Percentiles rank a stretch among this genome's conserved stretches.
phyloP scores from a whole-genome alignment of 2,329 filamentous ascomycete genomes.

The Alternaria metachromatica region DNA sequence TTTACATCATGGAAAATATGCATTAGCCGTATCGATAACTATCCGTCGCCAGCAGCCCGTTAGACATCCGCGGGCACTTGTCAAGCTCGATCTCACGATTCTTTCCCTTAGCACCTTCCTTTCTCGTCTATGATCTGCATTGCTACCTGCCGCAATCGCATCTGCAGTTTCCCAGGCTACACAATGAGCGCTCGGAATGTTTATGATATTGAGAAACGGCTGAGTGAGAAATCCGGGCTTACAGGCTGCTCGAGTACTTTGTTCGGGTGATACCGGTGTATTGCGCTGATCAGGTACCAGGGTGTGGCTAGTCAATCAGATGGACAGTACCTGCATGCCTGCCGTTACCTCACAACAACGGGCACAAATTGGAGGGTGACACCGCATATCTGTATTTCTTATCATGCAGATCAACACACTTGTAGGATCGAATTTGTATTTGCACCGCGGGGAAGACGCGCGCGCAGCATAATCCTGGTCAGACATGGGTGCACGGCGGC shows the following conservation, averaged over 20 bases:
- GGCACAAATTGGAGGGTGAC: background rate
- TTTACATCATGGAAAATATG: constrained; percentile 28
- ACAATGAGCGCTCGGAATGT: background rate
- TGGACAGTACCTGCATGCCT: constrained; percentile 2
- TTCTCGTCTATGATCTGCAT: constrained; percentile 11
- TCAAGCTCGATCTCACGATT: constrained; percentile 2
- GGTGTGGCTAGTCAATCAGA: background rate
- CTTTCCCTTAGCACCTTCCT: constrained; percentile 26
- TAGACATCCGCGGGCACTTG: constrained; percentile 16
- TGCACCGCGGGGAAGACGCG: constrained; percentile 14
- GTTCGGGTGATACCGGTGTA: background rate
- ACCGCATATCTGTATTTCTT: constrained; percentile 8
- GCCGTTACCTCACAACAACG: background rate
- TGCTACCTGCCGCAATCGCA: constrained; percentile 6
- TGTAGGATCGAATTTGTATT: constrained; percentile 12
- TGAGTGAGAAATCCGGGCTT: background rate
- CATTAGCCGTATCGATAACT: constrained; percentile 21
- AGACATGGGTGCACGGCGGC: constrained; percentile 20
- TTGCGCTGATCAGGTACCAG: background rate
- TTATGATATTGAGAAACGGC: background rate
- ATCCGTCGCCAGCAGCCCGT: constrained; percentile 13
- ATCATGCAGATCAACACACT: constrained; percentile 25
- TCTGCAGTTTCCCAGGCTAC: background rate
- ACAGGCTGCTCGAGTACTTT: background rate
- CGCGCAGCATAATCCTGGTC: constrained; percentile 9